These are phyloP conservation scores for Schizochytrium sp. DNA, from an alignment of 108 stramenopile species.

Conservation along the genomic window DNA sequence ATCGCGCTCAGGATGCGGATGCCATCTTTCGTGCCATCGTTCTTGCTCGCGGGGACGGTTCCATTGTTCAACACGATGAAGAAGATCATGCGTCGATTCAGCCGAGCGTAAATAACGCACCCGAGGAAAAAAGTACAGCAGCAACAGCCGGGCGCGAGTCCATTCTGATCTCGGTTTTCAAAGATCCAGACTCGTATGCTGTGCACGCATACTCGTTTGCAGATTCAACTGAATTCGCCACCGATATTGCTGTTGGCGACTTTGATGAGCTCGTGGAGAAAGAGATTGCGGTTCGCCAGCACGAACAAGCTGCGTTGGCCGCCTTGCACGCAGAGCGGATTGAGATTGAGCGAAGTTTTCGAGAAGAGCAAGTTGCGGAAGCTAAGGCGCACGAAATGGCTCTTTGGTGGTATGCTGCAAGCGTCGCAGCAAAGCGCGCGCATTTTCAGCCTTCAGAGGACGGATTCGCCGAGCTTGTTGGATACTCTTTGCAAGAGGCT, in stretches of 20 bases:
- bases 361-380: background rate
- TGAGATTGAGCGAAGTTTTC: background rate
- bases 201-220: background rate
- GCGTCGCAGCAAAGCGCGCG: background rate
- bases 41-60: background rate
- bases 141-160: background rate
- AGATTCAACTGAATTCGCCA: background rate
- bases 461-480: background rate
- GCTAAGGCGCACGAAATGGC: background rate
- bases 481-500: background rate
- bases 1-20: background rate
- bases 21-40: background rate
- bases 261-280: background rate
- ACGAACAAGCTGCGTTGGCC: background rate
- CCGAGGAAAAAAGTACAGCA: too few relatives aligned
- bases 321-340: background rate
- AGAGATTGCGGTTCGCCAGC: background rate
- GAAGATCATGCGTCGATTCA: too few relatives aligned
- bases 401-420: constrained; percentile 11
- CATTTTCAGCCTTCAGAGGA: background rate
- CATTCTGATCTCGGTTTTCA: background rate
- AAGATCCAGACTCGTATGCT: background rate
- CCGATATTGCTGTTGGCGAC: background rate
- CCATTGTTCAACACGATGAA: background rate
- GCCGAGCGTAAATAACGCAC: too few relatives aligned